A percentile compares a stretch with the other conserved stretches of the same genome.
Conservation (phyloP, 176 grass and related monocot genomes). For the Areca catechu region DNA sequence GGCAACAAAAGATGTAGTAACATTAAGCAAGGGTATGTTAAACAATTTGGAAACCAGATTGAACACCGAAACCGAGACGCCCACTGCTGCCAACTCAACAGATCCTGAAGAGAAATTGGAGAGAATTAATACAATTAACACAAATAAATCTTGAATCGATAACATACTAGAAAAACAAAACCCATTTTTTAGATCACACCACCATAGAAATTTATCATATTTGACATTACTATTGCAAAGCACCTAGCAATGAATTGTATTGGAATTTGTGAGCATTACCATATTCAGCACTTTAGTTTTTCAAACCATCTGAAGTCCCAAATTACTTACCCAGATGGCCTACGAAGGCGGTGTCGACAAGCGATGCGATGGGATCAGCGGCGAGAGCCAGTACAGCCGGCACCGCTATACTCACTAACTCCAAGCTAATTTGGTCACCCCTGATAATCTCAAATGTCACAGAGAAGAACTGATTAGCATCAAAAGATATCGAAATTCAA, state of each 20-base stretch:
- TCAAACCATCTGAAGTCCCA: too few relatives aligned
- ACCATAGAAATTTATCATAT: too few relatives aligned
- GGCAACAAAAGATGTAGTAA: constrained; percentile 91
- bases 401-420: constrained; percentile 40
- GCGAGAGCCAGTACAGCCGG: constrained; percentile 52
- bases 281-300: too few relatives aligned
- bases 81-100: constrained; percentile 60
- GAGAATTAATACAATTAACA: too few relatives aligned
- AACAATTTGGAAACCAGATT: constrained; percentile 93
- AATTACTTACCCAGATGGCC: constrained; percentile 41
- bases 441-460: neutral
- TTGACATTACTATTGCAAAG: too few relatives aligned
- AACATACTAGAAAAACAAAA: too few relatives aligned
- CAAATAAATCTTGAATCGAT: too few relatives aligned
- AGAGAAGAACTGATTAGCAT: too few relatives aligned
- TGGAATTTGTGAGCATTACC: too few relatives aligned
- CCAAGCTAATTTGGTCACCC: constrained; percentile 26
- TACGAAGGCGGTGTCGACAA: constrained; percentile 69
- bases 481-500: too few relatives aligned
- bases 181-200: too few relatives aligned
- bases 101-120: constrained; percentile 38
- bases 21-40: constrained; percentile 80
- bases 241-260: too few relatives aligned
- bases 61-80: constrained; percentile 67
- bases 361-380: constrained; percentile 46